A percentile compares a stretch with the other conserved stretches of the same genome.
These are phyloP conservation scores for Colletotrichum musicola DNA, from an alignment of 2,329 filamentous ascomycete species.

Conservation along the genomic window DNA sequence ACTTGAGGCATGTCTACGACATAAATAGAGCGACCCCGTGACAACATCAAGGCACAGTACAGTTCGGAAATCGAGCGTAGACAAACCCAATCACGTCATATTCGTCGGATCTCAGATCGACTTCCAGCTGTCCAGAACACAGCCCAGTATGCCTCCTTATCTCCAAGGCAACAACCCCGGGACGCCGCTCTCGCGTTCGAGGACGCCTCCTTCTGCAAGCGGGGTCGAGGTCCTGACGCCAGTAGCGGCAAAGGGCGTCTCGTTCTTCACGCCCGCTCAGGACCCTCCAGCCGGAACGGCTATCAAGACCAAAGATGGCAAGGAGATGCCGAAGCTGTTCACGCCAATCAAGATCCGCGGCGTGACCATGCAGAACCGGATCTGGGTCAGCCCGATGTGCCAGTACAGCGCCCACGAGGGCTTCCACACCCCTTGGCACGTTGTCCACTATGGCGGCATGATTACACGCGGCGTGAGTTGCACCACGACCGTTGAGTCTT, in stretches of 20 bases:
- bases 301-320: conserved; percentile 55
- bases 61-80: too few relatives aligned
- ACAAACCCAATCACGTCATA: too few relatives aligned
- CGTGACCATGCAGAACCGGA: conserved; percentile 59
- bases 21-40: too few relatives aligned
- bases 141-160: neutral
- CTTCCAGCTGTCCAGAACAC: neutral
- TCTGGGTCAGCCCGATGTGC: conserved; percentile 61
- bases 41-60: too few relatives aligned
- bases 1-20: too few relatives aligned
- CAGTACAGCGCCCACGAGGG: conserved; percentile 62
- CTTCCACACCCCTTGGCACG: conserved; percentile 78
- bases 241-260: conserved; percentile 48
- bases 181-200: neutral
- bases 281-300: conserved; percentile 59
- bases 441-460: conserved; percentile 80
- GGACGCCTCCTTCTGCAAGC: neutral
- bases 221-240: neutral
- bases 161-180: neutral
- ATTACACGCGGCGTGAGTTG: conserved; percentile 67
- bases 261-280: conserved; percentile 64
- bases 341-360: conserved; percentile 60
- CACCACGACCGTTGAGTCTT: neutral
- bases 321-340: conserved; percentile 64
- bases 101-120: too few relatives aligned